Evolutionary conservation across 805 yeast species (phyloP).

Genomic region (Kodamaea jinghongensis): DNA sequence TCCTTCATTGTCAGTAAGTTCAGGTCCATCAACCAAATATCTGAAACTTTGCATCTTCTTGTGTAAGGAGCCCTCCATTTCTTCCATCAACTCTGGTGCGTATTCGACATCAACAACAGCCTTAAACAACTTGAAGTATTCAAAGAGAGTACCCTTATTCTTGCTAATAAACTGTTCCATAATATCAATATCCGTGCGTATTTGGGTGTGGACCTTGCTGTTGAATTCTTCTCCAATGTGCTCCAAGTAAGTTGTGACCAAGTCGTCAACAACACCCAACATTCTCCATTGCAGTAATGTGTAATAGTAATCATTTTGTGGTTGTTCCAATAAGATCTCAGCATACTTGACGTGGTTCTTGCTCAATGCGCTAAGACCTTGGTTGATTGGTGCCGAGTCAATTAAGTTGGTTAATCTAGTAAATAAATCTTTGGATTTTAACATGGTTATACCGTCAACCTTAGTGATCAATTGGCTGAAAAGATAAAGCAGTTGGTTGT

Average conservation of each 20-base stretch:
- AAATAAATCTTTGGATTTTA: constrained; percentile 26
- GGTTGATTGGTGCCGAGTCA: constrained; percentile 21
- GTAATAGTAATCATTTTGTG: constrained; percentile 21
- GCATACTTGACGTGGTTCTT: constrained; percentile 29
- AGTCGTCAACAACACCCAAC: constrained; percentile 31
- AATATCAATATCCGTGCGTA: constrained; percentile 15
- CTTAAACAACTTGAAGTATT: constrained; percentile 18
- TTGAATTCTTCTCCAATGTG: constrained; percentile 8
- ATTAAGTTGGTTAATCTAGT: constrained; percentile 29
- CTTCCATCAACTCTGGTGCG: constrained; percentile 16
- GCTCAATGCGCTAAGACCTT: constrained; percentile 14
- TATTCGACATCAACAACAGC: constrained; percentile 15
- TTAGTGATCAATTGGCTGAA: constrained; percentile 26
- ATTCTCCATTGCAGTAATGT: constrained; percentile 36
- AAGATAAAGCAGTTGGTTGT: constrained; percentile 18
- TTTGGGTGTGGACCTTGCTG: constrained; percentile 10
- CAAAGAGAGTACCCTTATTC: constrained; percentile 6
- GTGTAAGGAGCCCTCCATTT: constrained; percentile 12
- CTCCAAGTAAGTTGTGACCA: constrained; percentile 29
- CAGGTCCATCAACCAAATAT: constrained; percentile 24
- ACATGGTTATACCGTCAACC: constrained; percentile 31
- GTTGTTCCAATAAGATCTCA: constrained; percentile 22
- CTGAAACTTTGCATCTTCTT: constrained; percentile 21
- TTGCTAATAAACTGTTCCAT: constrained; percentile 14
- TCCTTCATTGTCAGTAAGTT: constrained; percentile 29